Conservation (phyloP, 2,329 filamentous ascomycete species). For the Rhynchosporium agropyri region DNA sequence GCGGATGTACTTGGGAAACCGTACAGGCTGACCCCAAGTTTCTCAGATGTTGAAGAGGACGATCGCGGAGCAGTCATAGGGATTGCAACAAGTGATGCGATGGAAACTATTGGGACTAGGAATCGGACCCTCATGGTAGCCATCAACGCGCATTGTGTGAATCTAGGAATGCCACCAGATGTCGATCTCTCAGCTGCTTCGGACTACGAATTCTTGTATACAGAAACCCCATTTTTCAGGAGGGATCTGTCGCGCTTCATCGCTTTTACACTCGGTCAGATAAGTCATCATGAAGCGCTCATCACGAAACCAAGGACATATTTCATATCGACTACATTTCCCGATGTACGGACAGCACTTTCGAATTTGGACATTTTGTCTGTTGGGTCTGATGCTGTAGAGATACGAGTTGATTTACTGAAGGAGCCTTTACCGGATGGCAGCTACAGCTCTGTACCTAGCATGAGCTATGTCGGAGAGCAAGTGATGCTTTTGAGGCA, state of each 20-base stretch:
- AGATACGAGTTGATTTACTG: slow-evolving; percentile 80
- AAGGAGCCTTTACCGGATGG: slow-evolving; percentile 69
- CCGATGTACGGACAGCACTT: slow-evolving; percentile 79
- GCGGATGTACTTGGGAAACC: slow-evolving; percentile 80
- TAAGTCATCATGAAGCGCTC: slow-evolving; percentile 75
- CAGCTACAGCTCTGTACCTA: slow-evolving; percentile 67
- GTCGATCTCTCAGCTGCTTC: slow-evolving; percentile 65
- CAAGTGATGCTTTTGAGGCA: slow-evolving; percentile 84
- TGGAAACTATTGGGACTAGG: slow-evolving; percentile 59
- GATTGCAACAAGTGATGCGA: slow-evolving; percentile 59
- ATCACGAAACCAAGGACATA: slow-evolving; percentile 79
- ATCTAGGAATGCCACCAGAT: slow-evolving; percentile 70
- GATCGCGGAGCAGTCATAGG: slow-evolving; percentile 70
- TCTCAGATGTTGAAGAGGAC: slow-evolving; percentile 56
- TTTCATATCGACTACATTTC: slow-evolving; percentile 86
- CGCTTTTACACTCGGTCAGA: slow-evolving; percentile 78
- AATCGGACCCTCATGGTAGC: slow-evolving; percentile 62
- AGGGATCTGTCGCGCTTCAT: slow-evolving; percentile 78
- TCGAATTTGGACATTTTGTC: slow-evolving; percentile 86
- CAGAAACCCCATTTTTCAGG: slow-evolving; percentile 69
- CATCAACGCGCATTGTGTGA: slow-evolving; percentile 77
- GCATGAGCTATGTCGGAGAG: slow-evolving; percentile 80
- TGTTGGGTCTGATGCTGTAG: slow-evolving; percentile 82
- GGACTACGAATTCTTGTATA: slow-evolving; percentile 88
- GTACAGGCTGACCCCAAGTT: slow-evolving; percentile 59